Base-by-base conservation (phyloP, 257 asterid genomes). In the Penstemon newberryi region DNA sequence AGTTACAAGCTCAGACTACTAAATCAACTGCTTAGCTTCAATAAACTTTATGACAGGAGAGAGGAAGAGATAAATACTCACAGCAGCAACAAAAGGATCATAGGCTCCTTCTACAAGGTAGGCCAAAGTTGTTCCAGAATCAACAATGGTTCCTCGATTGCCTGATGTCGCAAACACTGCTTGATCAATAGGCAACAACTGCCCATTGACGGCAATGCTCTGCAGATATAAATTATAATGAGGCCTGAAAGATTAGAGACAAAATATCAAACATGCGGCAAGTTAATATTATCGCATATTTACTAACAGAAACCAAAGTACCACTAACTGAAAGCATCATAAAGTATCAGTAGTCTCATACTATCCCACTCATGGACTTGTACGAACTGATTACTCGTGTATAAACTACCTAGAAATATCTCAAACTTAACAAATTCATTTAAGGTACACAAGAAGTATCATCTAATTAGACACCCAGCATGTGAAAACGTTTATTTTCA, bases 111-210 rank as follows among this genome's bases (percentile, higher is more conserved):
- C 83, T 8, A 80, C 90, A 58, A 91, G 95, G 78, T 89, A 91
- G 11, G 95, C 89, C 78, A 91, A 78, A 50, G 97, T 91, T 45
- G 97, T 91, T 66, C 96, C 97, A 71, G 97, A 91, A 84, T 89
- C 96, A 69, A 91, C 73, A 71, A 91, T 85, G 41, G 96, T 89
- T 70, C 96, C 96, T 70, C 80, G 82, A 75, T 67, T 79, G 76
- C 78, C 85, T 39, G 96, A 81, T 70, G 97, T 87, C 36, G 81
- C 77, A 89, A 91, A 91, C 75, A 82, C 86, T 64, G 84, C 81
- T 75, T 82, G 73, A 71, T 91, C 97, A 73, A 91, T 87, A 50
- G 89, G 85, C 74, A 91, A 68, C 71, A 79, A 33, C 67, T 83
- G 88, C 75, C 97, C 95, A 72, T 79, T 86, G 69, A 91, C 93